A percentile compares a stretch with the other conserved stretches of the same genome.
Evolutionary conservation across 208 protist genomes (phyloP).

Genomic region (Acanthamoeba triangularis): DNA sequence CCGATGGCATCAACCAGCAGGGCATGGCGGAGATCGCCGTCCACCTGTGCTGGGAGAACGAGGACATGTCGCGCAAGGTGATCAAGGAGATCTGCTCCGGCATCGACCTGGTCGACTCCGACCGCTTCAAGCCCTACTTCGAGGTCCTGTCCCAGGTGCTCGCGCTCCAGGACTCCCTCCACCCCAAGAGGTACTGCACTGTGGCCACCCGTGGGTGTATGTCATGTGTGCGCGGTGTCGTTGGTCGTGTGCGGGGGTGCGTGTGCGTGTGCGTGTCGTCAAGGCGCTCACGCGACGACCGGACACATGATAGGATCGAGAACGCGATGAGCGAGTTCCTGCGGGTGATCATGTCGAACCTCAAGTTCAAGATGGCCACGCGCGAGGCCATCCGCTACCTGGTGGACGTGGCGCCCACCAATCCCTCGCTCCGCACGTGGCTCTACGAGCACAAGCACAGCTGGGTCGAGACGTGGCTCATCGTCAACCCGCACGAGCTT

Average conservation of each 20-base stretch:
- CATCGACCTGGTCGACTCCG: slow-evolving; percentile 17
- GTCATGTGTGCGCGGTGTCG: too few relatives aligned
- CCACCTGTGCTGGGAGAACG: slow-evolving; percentile 66
- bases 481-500: neutral
- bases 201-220: neutral
- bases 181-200: neutral
- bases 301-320: neutral
- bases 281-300: too few relatives aligned
- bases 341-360: slow-evolving; percentile 35
- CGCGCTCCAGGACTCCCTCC: slow-evolving; percentile 51
- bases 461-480: slow-evolving; percentile 57
- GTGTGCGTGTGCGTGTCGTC: neutral
- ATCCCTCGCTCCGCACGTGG: slow-evolving; percentile 8
- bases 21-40: slow-evolving; percentile 17
- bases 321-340: slow-evolving; percentile 20
- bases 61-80: slow-evolving; percentile 38
- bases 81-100: slow-evolving; percentile 32
- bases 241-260: too few relatives aligned
- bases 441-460: slow-evolving; percentile 25
- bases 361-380: slow-evolving; percentile 59
- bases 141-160: slow-evolving; percentile 33
- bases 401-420: slow-evolving; percentile 12
- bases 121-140: slow-evolving; percentile 56
- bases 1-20: slow-evolving; percentile 67
- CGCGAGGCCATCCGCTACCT: slow-evolving; percentile 30